phyloP scores from a whole-genome alignment of 2,329 filamentous ascomycete genomes.

The Verticillium tricorpus region DNA sequence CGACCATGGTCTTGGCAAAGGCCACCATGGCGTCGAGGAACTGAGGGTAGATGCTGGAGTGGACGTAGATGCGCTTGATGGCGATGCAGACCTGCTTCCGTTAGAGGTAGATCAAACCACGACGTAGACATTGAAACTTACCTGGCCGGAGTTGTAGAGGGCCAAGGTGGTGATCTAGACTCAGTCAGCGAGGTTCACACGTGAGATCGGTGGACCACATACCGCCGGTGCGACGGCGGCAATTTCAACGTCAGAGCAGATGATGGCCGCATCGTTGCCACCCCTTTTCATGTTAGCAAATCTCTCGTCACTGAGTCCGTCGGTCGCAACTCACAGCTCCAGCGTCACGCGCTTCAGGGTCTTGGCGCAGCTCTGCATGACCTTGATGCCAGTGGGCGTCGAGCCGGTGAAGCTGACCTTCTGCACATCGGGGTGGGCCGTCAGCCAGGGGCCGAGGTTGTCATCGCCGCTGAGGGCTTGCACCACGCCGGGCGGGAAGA shows the following conservation, averaged over 20 bases:
- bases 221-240: slow-evolving; percentile 19
- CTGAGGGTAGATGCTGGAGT: slow-evolving; percentile 43
- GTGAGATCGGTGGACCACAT: slow-evolving; percentile 18
- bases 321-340: slow-evolving; percentile 36
- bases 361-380: slow-evolving; percentile 49
- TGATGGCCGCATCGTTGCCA: slow-evolving; percentile 57
- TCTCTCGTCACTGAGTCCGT: background rate
- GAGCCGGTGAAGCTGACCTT: slow-evolving; percentile 64
- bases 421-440: slow-evolving; percentile 52
- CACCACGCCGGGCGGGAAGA: slow-evolving; percentile 60
- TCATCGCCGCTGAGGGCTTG: slow-evolving; percentile 58
- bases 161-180: background rate
- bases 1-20: slow-evolving; percentile 8
- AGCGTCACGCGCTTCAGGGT: slow-evolving; percentile 58
- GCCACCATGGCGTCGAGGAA: slow-evolving; percentile 11
- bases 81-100: slow-evolving; percentile 45
- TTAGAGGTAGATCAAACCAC: background rate
- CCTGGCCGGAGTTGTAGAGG: slow-evolving; percentile 3
- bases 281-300: slow-evolving; percentile 22
- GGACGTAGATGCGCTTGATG: slow-evolving; percentile 50
- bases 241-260: slow-evolving; percentile 52
- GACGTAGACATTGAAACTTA: background rate
- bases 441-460: slow-evolving; percentile 54
- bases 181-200: background rate
- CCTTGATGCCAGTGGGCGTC: slow-evolving; percentile 53